Evolutionary conservation across 2,329 filamentous ascomycete species (phyloP).

Genomic region (Coniochaeta hoffmannii): DNA sequence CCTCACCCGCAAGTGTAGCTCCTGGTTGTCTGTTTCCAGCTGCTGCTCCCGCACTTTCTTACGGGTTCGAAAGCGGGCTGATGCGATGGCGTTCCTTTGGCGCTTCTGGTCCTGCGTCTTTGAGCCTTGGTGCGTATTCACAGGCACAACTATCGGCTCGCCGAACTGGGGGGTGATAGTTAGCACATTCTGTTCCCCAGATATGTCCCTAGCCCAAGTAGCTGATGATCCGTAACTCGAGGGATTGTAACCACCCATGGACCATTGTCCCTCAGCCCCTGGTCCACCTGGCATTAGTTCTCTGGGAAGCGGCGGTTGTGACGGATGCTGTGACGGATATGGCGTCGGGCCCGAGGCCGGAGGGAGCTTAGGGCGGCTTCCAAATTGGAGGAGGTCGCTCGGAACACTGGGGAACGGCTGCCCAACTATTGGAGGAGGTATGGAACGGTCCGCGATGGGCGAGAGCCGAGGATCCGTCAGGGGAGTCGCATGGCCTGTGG

Average conservation of each 20-base stretch:
- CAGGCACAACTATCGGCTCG: constrained; percentile 50
- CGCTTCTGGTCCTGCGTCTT: constrained; percentile 79
- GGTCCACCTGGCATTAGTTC: neutral
- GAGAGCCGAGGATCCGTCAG: constrained; percentile 6
- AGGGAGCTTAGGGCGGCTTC: constrained; percentile 11
- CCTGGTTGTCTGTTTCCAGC: constrained; percentile 59
- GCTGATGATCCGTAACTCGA: constrained; percentile 6
- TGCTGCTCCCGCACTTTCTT: constrained; percentile 76
- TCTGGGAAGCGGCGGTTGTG: neutral
- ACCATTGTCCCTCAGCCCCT: constrained; percentile 12
- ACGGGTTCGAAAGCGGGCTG: constrained; percentile 71
- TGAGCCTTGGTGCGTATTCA: constrained; percentile 76
- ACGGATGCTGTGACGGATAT: neutral
- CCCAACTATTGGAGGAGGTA: constrained; percentile 26
- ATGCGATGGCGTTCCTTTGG: constrained; percentile 77
- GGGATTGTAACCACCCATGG: too few relatives aligned
- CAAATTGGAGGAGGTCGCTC: too few relatives aligned
- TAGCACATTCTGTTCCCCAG: constrained; percentile 18
- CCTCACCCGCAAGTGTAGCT: constrained; percentile 48
- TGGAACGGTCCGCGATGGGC: constrained; percentile 22
- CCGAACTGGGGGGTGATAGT: constrained; percentile 27
- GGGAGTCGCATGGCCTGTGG: neutral
- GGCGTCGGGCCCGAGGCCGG: neutral
- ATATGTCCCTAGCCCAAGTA: constrained; percentile 11
- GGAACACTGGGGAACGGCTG: constrained; percentile 16